Evolutionary conservation across 2,329 filamentous ascomycete species (phyloP).

Genomic region (Pseudogymnoascus sp.): DNA sequence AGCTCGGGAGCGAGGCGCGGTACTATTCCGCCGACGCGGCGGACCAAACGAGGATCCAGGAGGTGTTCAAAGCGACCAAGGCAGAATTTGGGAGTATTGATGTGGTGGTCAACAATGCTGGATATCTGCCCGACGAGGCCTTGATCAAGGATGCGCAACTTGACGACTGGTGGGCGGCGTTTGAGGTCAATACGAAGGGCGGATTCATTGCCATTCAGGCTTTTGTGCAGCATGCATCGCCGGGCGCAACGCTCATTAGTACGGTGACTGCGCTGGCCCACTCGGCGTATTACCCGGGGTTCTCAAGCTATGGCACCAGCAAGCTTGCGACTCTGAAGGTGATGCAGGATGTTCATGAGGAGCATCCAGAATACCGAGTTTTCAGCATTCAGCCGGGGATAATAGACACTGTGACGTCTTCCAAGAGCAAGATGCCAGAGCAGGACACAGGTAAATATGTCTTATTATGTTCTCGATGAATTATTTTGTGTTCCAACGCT

Average conservation of each 20-base stretch:
- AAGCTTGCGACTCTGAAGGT: conserved; percentile 11
- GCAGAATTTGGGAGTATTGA: conserved; percentile 10
- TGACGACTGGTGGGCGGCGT: conserved; percentile 8
- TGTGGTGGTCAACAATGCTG: conserved; percentile 13
- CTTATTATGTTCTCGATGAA: neutral
- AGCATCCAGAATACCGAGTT: conserved; percentile 11
- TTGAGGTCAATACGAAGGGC: conserved; percentile 12
- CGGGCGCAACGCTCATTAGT: conserved; percentile 10
- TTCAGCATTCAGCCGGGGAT: conserved; percentile 11
- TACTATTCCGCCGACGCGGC: conserved; percentile 8
- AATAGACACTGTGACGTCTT: conserved; percentile 12
- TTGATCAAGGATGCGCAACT: conserved; percentile 7
- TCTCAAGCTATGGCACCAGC: neutral
- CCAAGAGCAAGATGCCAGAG: neutral
- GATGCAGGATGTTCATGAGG: conserved; percentile 9
- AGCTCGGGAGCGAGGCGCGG: neutral
- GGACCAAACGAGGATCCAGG: neutral
- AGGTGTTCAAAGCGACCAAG: conserved; percentile 10
- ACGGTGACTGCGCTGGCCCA: conserved; percentile 9
- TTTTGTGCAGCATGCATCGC: conserved; percentile 1
- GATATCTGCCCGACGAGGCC: conserved; percentile 10
- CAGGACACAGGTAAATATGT: neutral
- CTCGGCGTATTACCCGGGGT: neutral
- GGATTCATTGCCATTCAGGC: conserved; percentile 10
- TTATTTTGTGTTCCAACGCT: neutral